These are phyloP conservation scores for Conticribra weissflogii DNA, from an alignment of 108 stramenopile genomes.

Conservation along the genomic window DNA sequence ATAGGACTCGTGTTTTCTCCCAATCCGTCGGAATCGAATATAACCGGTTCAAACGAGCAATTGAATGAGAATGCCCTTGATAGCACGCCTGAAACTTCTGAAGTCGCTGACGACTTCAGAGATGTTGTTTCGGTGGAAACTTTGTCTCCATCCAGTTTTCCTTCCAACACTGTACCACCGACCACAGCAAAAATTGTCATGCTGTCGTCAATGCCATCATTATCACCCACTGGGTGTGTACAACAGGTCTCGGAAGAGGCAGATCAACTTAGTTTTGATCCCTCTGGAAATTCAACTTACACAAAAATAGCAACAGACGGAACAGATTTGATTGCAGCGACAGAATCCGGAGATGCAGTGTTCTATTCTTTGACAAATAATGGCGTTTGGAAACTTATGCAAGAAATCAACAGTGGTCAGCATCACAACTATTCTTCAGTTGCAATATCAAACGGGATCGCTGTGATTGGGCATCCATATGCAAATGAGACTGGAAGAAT, in stretches of 20 bases:
- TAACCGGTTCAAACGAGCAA: not conserved
- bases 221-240: not conserved
- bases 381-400: not conserved
- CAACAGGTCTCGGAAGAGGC: not conserved
- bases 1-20: not conserved
- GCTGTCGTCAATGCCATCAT: not conserved
- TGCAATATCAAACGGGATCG: not conserved
- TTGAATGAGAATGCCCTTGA: not conserved
- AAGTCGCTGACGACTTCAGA: no score
- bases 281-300: not conserved
- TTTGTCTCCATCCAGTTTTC: not conserved
- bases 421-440: not conserved
- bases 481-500: not conserved
- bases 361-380: not conserved
- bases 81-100: not conserved
- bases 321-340: not conserved
- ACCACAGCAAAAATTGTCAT: not conserved
- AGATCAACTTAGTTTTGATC: not conserved
- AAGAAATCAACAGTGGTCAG: not conserved
- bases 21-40: not conserved
- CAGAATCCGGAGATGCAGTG: not conserved
- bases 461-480: not conserved
- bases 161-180: not conserved
- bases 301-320: not conserved
- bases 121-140: not conserved